These are phyloP conservation scores for Metschnikowia reukaufii DNA, from an alignment of 805 yeast species.

Conservation along the genomic window DNA sequence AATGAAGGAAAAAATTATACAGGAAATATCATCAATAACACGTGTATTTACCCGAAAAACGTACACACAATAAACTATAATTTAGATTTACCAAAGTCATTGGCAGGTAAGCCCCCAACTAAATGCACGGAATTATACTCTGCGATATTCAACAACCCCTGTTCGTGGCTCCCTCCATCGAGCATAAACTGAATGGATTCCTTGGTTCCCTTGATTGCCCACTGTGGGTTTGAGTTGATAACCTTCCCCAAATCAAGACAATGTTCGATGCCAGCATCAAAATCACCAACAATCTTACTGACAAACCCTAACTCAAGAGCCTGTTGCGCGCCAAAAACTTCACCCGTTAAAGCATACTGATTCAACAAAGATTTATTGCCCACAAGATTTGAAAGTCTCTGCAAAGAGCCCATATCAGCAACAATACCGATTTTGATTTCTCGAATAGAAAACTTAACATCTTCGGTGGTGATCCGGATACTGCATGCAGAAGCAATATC, in stretches of 20 bases:
- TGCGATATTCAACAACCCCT: constrained; percentile 55
- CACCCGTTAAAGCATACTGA: constrained; percentile 64
- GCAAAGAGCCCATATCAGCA: constrained; percentile 78
- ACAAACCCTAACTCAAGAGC: constrained; percentile 60
- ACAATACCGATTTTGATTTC: constrained; percentile 74
- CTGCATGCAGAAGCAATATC: constrained; percentile 62
- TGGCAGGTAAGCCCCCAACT: constrained; percentile 20
- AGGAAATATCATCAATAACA: no score
- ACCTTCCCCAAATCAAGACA: constrained; percentile 51
- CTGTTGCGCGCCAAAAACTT: constrained; percentile 51
- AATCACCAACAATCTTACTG: constrained; percentile 44
- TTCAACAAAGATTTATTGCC: constrained; percentile 57
- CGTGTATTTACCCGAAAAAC: no score
- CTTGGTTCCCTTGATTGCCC: constrained; percentile 69
- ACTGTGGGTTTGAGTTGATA: constrained; percentile 49
- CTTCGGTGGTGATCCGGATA: constrained; percentile 56
- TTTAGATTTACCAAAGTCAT: constrained; percentile 7
- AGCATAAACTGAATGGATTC: constrained; percentile 45
- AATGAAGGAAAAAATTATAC: no score
- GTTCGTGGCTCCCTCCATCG: constrained; percentile 34
- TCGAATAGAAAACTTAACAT: constrained; percentile 55
- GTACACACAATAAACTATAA: constrained; percentile 3
- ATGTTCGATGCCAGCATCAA: constrained; percentile 47
- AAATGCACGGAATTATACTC: constrained; percentile 47
- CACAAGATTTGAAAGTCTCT: constrained; percentile 56